These are phyloP conservation scores for Pythium rhizo-oryzae DNA, from an alignment of 352 stramenopile genomes.

Conservation along the genomic window DNA sequence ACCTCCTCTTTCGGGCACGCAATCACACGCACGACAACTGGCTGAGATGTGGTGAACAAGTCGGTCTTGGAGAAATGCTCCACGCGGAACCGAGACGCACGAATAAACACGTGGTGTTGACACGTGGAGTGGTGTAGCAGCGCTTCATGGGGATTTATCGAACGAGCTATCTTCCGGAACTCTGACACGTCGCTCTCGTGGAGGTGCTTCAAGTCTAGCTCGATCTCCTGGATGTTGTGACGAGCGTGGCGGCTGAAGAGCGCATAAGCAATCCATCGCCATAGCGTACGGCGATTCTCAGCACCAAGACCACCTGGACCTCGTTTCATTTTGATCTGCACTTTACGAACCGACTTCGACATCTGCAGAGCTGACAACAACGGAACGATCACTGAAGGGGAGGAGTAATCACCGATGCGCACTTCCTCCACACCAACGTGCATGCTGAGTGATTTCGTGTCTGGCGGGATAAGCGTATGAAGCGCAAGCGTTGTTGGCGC, in stretches of 20 bases:
- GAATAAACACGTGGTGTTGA: too few relatives aligned
- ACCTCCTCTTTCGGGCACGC: too few relatives aligned
- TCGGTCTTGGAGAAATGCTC: too few relatives aligned
- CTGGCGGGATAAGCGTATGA: not conserved
- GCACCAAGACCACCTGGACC: too few relatives aligned
- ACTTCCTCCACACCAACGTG: not conserved
- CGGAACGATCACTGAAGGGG: not conserved
- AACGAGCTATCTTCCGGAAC: too few relatives aligned
- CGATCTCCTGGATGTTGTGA: not conserved
- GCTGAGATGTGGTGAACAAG: too few relatives aligned
- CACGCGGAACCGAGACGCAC: too few relatives aligned
- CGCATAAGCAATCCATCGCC: conserved; percentile 8
- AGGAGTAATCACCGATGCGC: not conserved
- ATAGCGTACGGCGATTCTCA: not conserved
- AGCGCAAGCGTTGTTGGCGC: not conserved
- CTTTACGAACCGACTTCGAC: not conserved
- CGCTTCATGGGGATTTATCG: too few relatives aligned
- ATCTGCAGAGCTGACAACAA: not conserved
- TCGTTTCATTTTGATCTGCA: not conserved
- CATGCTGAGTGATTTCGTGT: not conserved
- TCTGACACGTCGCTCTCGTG: too few relatives aligned
- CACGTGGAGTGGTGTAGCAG: too few relatives aligned
- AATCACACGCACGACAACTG: too few relatives aligned
- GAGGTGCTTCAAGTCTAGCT: not conserved
- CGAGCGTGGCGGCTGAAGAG: conserved; percentile 9